These are phyloP conservation scores for Panaeolus papilionaceus DNA, from an alignment of 768 basidiomycete genomes.

Conservation along the genomic window DNA sequence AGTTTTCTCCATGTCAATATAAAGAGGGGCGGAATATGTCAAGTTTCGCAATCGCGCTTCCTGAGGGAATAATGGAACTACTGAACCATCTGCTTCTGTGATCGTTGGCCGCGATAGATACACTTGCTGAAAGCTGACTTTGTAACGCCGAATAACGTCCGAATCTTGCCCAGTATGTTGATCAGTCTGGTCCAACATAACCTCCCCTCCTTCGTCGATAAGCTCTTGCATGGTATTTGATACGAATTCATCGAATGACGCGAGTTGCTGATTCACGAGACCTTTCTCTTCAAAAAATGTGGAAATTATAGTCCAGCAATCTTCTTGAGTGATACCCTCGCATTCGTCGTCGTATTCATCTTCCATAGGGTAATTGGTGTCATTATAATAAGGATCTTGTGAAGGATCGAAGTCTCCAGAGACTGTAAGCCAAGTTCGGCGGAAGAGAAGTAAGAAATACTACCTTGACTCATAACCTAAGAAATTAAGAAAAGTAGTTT, in stretches of 20 bases:
- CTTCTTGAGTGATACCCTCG: constrained; percentile 89
- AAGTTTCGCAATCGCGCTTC: constrained; percentile 94
- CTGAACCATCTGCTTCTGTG: constrained; percentile 94
- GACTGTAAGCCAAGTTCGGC: constrained; percentile 37
- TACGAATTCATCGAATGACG: constrained; percentile 98
- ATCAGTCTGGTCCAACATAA: constrained; percentile 95
- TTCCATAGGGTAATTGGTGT: constrained; percentile 59
- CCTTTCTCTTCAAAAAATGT: constrained; percentile 98
- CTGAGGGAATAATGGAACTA: constrained; percentile 94
- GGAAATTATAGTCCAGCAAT: constrained; percentile 95
- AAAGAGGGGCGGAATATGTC: constrained; percentile 95
- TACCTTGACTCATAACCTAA: constrained; percentile 61
- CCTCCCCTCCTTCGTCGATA: constrained; percentile 94
- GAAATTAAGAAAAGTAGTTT: constrained; percentile 21
- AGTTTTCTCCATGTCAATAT: constrained; percentile 93
- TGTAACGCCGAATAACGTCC: constrained; percentile 88
- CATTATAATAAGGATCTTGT: constrained; percentile 68
- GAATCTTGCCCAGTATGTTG: constrained; percentile 91
- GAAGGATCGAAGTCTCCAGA: constrained; percentile 52
- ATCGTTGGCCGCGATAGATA: constrained; percentile 95
- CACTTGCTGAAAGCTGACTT: constrained; percentile 97
- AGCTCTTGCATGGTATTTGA: constrained; percentile 99
- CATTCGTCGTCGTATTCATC: constrained; percentile 69
- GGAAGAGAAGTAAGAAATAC: constrained; percentile 31
- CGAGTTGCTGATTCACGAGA: constrained; percentile 96